phyloP scores from a whole-genome alignment of 305 asterid genomes.

The Fraxinus angustifolia region DNA sequence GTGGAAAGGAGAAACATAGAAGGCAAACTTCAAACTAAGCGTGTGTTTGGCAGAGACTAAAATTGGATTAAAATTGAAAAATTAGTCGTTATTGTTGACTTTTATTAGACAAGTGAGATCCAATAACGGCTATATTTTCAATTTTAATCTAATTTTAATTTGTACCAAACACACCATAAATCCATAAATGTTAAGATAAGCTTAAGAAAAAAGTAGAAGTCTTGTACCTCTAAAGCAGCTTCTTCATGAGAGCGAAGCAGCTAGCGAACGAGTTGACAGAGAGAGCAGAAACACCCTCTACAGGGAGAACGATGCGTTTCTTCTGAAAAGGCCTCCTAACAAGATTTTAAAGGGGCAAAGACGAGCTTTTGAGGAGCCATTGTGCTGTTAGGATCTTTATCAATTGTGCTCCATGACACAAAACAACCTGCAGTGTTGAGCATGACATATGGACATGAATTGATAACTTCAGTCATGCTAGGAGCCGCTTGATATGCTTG shows the following conservation, averaged over 20 bases:
- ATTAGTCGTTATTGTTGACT: no score
- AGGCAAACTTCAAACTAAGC: no score
- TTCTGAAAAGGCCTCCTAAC: slow-evolving; percentile 66
- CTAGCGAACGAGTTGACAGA: slow-evolving; percentile 60
- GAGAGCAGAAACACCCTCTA: no score
- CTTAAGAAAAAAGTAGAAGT: background rate
- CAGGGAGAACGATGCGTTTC: slow-evolving; percentile 50
- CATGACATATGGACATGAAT: no score
- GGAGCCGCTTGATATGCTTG: no score
- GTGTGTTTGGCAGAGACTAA: no score
- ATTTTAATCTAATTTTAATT: no score
- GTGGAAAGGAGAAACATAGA: no score
- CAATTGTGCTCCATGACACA: slow-evolving; percentile 57
- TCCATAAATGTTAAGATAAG: background rate
- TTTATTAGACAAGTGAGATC: no score
- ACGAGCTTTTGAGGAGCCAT: slow-evolving; percentile 39
- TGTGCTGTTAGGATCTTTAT: slow-evolving; percentile 33
- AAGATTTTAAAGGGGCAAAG: slow-evolving; percentile 58
- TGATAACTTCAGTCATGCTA: no score
- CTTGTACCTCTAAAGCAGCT: slow-evolving; percentile 72
- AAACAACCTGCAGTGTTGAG: slow-evolving; percentile 19
- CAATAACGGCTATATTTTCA: no score
- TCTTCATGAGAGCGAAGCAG: slow-evolving; percentile 71
- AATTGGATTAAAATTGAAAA: no score
- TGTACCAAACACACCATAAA: background rate